These are phyloP conservation scores for Penicillium hesseltinei DNA, from an alignment of 2,329 filamentous ascomycete species.

Conservation along the genomic window DNA sequence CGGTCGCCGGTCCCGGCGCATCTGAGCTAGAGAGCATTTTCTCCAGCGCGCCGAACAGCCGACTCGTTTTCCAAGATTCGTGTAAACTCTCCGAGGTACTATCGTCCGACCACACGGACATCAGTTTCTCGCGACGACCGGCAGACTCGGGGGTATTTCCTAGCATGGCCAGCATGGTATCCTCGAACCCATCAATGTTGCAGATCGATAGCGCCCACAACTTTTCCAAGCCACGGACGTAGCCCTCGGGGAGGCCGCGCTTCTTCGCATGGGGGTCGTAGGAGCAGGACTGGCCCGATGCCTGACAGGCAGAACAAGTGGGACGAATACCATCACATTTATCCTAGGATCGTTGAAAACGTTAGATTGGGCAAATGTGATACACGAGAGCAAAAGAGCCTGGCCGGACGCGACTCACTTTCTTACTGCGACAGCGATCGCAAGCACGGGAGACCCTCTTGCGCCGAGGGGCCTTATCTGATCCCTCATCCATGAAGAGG, in stretches of 20 bases:
- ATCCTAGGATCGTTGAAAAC: slow-evolving; percentile 24
- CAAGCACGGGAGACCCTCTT: slow-evolving; percentile 49
- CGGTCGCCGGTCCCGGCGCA: slow-evolving; percentile 17
- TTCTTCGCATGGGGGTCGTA: slow-evolving; percentile 48
- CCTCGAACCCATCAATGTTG: slow-evolving; percentile 47
- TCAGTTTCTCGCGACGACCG: slow-evolving; percentile 33
- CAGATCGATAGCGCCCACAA: slow-evolving; percentile 46
- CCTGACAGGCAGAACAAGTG: slow-evolving; percentile 43
- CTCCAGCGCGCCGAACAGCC: slow-evolving; percentile 40
- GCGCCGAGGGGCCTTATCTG: slow-evolving; percentile 40
- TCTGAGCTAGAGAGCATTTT: slow-evolving; percentile 41
- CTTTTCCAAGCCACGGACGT: slow-evolving; percentile 48
- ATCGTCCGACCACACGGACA: slow-evolving; percentile 43
- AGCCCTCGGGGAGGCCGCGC: slow-evolving; percentile 47
- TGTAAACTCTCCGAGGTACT: slow-evolving; percentile 43
- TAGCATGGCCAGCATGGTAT: slow-evolving; percentile 40
- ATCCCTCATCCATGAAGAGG: slow-evolving; percentile 41
- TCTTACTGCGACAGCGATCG: slow-evolving; percentile 47
- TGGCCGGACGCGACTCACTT: slow-evolving; percentile 24
- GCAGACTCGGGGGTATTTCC: slow-evolving; percentile 36
- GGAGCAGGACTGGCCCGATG: slow-evolving; percentile 41
- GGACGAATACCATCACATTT: slow-evolving; percentile 47
- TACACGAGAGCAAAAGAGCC: neutral
- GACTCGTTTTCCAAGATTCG: slow-evolving; percentile 46
- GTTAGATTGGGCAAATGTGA: neutral